Evolutionary conservation across 1,284 basidiomycete genomes (phyloP), one percentile per base, ranked within the genome.

Genomic region (Bjerkandera adusta): DNA sequence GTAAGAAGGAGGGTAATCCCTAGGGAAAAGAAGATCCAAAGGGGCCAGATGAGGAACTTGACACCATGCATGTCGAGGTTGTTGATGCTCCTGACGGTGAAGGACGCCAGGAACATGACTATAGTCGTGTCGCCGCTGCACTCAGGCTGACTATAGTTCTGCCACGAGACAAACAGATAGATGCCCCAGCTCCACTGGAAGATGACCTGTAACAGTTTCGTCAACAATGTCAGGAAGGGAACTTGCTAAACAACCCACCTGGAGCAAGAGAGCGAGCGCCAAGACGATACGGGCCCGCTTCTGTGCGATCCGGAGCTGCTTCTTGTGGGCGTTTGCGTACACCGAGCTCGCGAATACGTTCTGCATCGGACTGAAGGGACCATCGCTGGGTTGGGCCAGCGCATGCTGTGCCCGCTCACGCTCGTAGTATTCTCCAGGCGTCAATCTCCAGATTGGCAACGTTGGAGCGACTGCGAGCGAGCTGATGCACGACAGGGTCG

Each of bases 121-220:
- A 62, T 47, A 1, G 16, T 34, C 2, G 61, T 61, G 11, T 47
- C 41, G 13, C 49, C 53, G 35, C 53, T 61, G 46, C 57, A 60
- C 35, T 51, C 50, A 18, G 36, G 47, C 40, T 60, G 58, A 36
- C 51, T 18, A 13, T 18, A 53, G 43, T 63, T 60, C 7, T 35
- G 37, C 2, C 53, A 52, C 11, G 61, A 61, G 10, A 61, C 56
- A 33, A 61, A 63, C 35, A 63, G 50, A 7, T 58, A 38, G 37
- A 61, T 45, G 15, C 57, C 58, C 58, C 59, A 61, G 8, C 59
- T 48, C 60, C 61, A 63, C 32, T 61, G 59, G 3, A 61, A 50
- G 18, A 57, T 53, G 36, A 63, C 60, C 52, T 54, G 26, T 22
- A n/a, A 13, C 11, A 16, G 18, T n/a, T 15, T 7, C 33, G 11